These are phyloP conservation scores for Trichosporon sp. DNA, from an alignment of 1,284 basidiomycete genomes.

Conservation along the genomic window DNA sequence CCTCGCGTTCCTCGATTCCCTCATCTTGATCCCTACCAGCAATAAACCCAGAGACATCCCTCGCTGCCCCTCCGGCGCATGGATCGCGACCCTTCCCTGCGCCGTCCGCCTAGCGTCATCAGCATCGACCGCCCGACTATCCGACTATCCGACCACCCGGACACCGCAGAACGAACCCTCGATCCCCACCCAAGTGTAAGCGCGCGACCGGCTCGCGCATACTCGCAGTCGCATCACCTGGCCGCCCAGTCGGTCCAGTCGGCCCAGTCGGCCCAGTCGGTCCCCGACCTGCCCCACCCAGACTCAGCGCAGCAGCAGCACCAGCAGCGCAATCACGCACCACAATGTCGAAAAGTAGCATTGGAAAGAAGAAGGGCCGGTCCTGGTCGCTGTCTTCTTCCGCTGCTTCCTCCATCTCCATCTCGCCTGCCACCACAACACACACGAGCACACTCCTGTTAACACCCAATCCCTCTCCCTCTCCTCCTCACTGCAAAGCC, in stretches of 20 bases:
- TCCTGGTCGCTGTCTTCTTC: conserved; percentile 5
- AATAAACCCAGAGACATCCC: too few relatives aligned
- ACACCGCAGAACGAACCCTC: not conserved
- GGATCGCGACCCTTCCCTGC: not conserved
- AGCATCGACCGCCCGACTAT: not conserved
- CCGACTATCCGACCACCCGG: too few relatives aligned
- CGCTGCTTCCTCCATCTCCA: not conserved
- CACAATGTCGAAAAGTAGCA: not conserved
- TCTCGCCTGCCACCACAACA: not conserved
- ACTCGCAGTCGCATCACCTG: too few relatives aligned
- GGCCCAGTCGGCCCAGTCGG: too few relatives aligned
- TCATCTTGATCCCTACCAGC: not conserved
- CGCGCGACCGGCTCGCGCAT: not conserved
- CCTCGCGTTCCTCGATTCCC: conserved; percentile 8
- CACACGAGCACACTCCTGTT: not conserved
- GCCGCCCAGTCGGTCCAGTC: too few relatives aligned
- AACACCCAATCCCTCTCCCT: not conserved
- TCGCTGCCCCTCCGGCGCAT: not conserved
- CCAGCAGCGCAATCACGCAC: not conserved
- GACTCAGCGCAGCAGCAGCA: not conserved
- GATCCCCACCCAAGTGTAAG: not conserved
- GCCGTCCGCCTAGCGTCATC: not conserved
- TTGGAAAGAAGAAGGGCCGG: conserved; percentile 6
- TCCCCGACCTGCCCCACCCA: too few relatives aligned
- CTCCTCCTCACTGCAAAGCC: too few relatives aligned